Evolutionary conservation across 306 rosid genomes (phyloP).

Genomic region (Inga oerstediana): DNA sequence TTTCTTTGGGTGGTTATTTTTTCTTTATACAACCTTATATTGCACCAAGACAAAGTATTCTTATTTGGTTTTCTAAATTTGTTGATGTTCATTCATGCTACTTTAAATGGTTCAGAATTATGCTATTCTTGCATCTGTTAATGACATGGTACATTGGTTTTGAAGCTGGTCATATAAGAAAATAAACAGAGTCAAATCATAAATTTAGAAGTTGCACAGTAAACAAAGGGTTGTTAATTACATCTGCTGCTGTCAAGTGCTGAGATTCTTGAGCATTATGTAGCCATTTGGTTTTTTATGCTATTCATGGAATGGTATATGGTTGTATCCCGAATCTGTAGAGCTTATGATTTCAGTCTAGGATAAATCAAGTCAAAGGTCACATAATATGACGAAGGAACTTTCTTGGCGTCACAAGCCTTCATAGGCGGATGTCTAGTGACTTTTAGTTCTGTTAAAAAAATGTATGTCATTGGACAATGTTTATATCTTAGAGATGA

Average conservation of each 20-base stretch:
- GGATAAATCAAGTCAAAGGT: not conserved
- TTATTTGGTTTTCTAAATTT: constrained; percentile 19
- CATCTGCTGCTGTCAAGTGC: not conserved
- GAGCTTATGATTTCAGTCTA: not conserved
- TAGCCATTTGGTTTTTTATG: not conserved
- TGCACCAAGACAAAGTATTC: not conserved
- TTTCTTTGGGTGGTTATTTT: not conserved
- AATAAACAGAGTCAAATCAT: not conserved
- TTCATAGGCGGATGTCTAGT: not conserved
- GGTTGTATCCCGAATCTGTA: not conserved
- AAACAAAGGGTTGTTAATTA: not conserved
- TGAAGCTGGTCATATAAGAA: not conserved
- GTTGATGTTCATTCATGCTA: not conserved
- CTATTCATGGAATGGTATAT: not conserved
- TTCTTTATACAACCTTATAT: not conserved
- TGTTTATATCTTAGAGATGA: not conserved
- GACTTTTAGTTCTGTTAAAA: not conserved
- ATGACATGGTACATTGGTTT: not conserved
- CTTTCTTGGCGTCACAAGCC: not conserved
- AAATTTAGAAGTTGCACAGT: not conserved
- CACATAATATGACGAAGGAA: not conserved
- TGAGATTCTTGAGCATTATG: not conserved
- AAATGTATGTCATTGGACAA: not conserved
- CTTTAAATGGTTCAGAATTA: not conserved
- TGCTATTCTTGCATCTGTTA: constrained; percentile 2